Evolutionary conservation across 306 rosid genomes (phyloP), one percentile per base, ranked within the genome.

Genomic region (Astragalus membranaceus): DNA sequence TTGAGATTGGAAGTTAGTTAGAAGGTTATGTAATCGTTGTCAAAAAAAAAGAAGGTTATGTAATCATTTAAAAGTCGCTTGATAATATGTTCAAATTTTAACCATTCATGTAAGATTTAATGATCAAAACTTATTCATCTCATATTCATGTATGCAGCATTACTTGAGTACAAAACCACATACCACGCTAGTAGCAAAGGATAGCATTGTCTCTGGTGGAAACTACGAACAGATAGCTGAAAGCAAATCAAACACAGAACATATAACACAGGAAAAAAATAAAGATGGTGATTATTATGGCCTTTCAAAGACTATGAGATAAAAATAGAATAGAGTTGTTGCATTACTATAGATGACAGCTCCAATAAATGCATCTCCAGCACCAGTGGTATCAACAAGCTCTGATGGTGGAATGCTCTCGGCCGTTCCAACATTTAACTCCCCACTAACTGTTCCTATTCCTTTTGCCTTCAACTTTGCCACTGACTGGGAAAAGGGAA

Each of bases 351-450:
- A 95, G 48, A 95, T 78, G 67, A 91, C 87, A 66, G 97, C 97
- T 78, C 99, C 99, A 72, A 95, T 87, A 73, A 95, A 95, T 79
- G 96, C 89, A 88, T 95, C 99, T 46, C 99, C 99, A 50, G 97
- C 97, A 63, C 97, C 99, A 33, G 99, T 91, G 12, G 99, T 89
- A 75, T 95, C 97, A 36, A 85, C n/a, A 12, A 95, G 89, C 75
- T 95, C 95, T 29, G 89, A 72, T 1, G 80, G 85, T 0, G 96
- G 96, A 58, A 95, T 81, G 78, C 87, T 87, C 85, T 89, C 99
- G 8, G 99, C 88, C 12, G 97, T 87, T 85, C 99, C 99, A 43
- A 87, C 13, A 29, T 89, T 75, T 50, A 89, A 36, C 84, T 86
- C 87, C 66, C 96, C 99, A 66, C 64, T 69, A 60, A 89, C 85